These are phyloP conservation scores for Bauhinia variegata DNA, from an alignment of 306 rosid species.

Conservation along the genomic window DNA sequence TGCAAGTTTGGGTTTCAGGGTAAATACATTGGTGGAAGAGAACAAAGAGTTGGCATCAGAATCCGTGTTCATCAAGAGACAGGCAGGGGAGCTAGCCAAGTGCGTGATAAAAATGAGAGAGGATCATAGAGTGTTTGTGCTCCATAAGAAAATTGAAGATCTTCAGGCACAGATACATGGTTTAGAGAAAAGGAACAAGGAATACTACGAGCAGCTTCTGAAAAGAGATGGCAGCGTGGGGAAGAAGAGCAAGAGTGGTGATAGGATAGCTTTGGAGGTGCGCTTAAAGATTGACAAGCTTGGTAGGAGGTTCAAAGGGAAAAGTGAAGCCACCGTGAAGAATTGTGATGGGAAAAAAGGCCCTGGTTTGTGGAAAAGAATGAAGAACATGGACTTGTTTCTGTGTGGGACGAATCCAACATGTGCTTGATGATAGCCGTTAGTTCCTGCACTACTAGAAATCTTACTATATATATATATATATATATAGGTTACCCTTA, in stretches of 20 bases:
- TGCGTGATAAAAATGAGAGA: constrained; percentile 82
- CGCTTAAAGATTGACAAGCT: constrained; percentile 61
- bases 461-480: constrained; percentile 31
- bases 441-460: constrained; percentile 4
- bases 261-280: constrained; percentile 56
- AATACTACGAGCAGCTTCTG: constrained; percentile 69
- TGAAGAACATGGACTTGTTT: constrained; percentile 80
- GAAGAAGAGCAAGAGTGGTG: constrained; percentile 33
- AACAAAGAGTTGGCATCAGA: constrained; percentile 73
- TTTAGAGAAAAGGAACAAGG: constrained; percentile 85
- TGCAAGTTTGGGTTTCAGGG: constrained; percentile 64
- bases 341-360: constrained; percentile 34
- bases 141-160: constrained; percentile 77
- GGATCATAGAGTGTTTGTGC: constrained; percentile 77
- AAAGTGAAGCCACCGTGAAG: constrained; percentile 31
- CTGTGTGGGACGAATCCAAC: constrained; percentile 63
- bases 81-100: constrained; percentile 79
- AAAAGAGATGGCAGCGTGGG: constrained; percentile 36
- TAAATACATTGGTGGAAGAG: constrained; percentile 69
- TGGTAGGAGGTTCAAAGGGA: constrained; percentile 45
- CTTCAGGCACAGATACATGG: constrained; percentile 84
- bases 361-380: constrained; percentile 58
- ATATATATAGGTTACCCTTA: constrained; percentile 23
- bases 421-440: constrained; percentile 36
- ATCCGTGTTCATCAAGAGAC: constrained; percentile 63